These are phyloP conservation scores for Draba incana DNA, from an alignment of 345 rosid species.

Conservation along the genomic window DNA sequence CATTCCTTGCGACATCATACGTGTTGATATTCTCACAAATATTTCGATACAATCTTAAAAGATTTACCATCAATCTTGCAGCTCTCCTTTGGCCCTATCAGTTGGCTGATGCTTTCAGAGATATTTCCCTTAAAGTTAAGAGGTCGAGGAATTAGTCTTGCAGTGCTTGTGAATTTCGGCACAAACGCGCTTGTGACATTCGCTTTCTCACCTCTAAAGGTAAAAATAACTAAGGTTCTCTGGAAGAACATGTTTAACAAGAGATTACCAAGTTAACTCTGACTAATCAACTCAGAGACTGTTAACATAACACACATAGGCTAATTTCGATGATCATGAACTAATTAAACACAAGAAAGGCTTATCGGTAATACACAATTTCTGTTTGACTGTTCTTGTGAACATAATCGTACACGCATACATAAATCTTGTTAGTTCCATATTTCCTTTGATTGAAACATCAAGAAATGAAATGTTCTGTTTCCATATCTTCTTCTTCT, in stretches of 20 bases:
- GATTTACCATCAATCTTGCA: slow-evolving; percentile 47
- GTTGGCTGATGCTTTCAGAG: slow-evolving; percentile 99
- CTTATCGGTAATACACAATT: too few relatives aligned
- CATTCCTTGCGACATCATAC: background rate
- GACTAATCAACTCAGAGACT: too few relatives aligned
- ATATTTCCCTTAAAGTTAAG: slow-evolving; percentile 79
- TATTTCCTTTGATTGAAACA: too few relatives aligned
- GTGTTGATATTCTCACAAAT: background rate
- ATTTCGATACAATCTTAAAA: background rate
- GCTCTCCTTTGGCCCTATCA: slow-evolving; percentile 98
- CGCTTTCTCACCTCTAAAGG: slow-evolving; percentile 93
- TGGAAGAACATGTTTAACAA: background rate
- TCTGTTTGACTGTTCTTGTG: too few relatives aligned
- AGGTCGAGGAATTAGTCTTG: slow-evolving; percentile 89
- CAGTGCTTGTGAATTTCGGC: slow-evolving; percentile 91
- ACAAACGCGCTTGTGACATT: slow-evolving; percentile 94
- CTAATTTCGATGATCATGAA: too few relatives aligned
- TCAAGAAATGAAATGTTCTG: too few relatives aligned
- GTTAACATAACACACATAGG: too few relatives aligned
- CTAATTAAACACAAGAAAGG: too few relatives aligned
- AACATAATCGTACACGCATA: too few relatives aligned
- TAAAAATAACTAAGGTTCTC: slow-evolving; percentile 23
- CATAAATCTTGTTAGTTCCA: too few relatives aligned
- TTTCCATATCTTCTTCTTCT: too few relatives aligned
- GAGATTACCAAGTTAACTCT: too few relatives aligned